Percentiles rank a stretch among this genome's conserved stretches.
Evolutionary conservation across 2,329 filamentous ascomycete genomes (phyloP).

Genomic region (Exophiala dermatitidis): DNA sequence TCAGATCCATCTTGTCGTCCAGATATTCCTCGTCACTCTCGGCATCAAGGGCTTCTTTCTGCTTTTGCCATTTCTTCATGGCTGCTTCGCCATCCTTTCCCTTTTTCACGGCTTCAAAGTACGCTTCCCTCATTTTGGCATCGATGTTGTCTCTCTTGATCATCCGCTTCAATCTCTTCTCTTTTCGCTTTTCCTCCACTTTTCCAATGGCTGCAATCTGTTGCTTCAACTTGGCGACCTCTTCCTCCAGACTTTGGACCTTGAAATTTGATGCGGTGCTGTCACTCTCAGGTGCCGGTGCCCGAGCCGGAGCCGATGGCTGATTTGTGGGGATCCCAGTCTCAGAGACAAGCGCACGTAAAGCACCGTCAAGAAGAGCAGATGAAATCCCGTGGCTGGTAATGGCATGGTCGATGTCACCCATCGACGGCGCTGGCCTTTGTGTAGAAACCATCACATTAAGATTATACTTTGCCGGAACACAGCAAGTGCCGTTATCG

Average conservation of each 20-base stretch:
- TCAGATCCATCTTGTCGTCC: conserved; percentile 13
- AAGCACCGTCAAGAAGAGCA: conserved; percentile 25
- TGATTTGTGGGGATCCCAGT: neutral
- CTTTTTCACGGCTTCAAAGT: conserved; percentile 40
- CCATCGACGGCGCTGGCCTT: conserved; percentile 36
- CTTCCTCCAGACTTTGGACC: conserved; percentile 32
- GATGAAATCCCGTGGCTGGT: conserved; percentile 11
- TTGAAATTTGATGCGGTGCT: conserved; percentile 26
- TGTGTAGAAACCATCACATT: conserved; percentile 36
- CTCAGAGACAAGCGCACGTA: conserved; percentile 21
- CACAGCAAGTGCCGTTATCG: conserved; percentile 30
- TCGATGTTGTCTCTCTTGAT: conserved; percentile 37
- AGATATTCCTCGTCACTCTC: conserved; percentile 18
- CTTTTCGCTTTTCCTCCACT: conserved; percentile 36
- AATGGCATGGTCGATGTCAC: conserved; percentile 33
- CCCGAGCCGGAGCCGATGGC: neutral
- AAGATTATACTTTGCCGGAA: conserved; percentile 39
- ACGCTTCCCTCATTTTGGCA: conserved; percentile 37
- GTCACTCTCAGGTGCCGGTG: too few relatives aligned
- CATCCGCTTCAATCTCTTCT: conserved; percentile 32
- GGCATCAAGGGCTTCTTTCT: conserved; percentile 7
- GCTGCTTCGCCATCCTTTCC: conserved; percentile 35
- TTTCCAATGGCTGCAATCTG: conserved; percentile 28
- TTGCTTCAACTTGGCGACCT: conserved; percentile 36
- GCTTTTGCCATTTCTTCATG: conserved; percentile 30